phyloP scores from a whole-genome alignment of 768 basidiomycete genomes.

The Piloderma croceum region DNA sequence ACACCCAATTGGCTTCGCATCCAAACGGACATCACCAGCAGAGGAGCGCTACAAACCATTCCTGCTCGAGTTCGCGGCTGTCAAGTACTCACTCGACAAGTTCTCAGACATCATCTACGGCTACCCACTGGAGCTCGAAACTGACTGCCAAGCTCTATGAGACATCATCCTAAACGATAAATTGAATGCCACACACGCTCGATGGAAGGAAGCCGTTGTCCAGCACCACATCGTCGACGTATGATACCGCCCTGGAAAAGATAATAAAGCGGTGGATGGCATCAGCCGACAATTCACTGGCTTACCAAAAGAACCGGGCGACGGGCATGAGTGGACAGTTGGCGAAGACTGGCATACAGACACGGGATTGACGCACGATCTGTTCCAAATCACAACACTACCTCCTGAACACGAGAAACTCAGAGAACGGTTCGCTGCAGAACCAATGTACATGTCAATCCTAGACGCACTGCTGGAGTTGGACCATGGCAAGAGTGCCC shows the following conservation, averaged over 20 bases:
- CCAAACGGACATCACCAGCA: conserved; percentile 27
- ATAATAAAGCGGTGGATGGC: conserved; percentile 19
- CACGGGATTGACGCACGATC: conserved; percentile 12
- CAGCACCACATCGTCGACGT: conserved; percentile 17
- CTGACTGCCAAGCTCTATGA: conserved; percentile 20
- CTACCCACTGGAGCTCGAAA: conserved; percentile 16
- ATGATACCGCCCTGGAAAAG: conserved; percentile 16
- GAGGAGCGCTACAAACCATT: conserved; percentile 28
- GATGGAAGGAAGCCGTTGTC: conserved; percentile 26
- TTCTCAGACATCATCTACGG: conserved; percentile 25
- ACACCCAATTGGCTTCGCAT: conserved; percentile 30
- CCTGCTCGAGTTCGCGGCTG: conserved; percentile 28
- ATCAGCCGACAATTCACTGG: conserved; percentile 17
- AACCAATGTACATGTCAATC: conserved; percentile 8
- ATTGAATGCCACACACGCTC: conserved; percentile 16
- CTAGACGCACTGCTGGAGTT: conserved; percentile 5
- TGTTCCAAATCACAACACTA: conserved; percentile 2
- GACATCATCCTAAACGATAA: conserved; percentile 21
- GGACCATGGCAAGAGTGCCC: neutral
- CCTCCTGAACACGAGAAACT: conserved; percentile 2
- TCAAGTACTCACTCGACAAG: conserved; percentile 23
- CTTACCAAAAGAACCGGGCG: conserved; percentile 1
- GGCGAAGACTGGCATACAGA: conserved; percentile 21
- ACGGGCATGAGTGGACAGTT: conserved; percentile 20
- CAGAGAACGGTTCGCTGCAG: conserved; percentile 10